Percentiles rank a stretch among this genome's conserved stretches.
These are phyloP conservation scores for Aphanomyces stellatus DNA, from an alignment of 352 stramenopile species.

Conservation along the genomic window DNA sequence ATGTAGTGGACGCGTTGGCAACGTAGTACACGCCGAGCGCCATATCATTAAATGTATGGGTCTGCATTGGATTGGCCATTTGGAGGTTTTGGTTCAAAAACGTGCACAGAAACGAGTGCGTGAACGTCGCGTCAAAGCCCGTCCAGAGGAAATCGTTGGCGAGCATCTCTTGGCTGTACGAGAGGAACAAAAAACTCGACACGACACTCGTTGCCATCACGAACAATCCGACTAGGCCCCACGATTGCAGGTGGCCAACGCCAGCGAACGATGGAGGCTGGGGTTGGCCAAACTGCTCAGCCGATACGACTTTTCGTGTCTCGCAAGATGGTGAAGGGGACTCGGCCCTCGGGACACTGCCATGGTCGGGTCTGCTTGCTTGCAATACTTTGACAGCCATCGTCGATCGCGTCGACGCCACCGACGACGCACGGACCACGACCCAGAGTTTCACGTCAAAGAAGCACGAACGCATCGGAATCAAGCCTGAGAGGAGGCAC, in stretches of 20 bases:
- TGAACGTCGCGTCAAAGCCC: neutral
- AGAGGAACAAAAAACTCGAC: neutral
- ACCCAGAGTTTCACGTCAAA: no score
- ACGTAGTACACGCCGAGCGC: neutral
- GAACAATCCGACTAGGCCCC: neutral
- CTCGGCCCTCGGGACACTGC: no score
- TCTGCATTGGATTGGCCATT: neutral
- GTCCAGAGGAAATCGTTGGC: conserved; percentile 13
- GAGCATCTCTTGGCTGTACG: neutral
- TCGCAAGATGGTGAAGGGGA: no score
- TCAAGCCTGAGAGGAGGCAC: no score
- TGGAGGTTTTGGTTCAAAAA: conserved; percentile 5
- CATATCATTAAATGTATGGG: neutral
- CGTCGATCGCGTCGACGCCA: no score
- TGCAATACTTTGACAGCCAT: no score
- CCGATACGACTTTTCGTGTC: no score
- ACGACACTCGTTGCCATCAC: neutral
- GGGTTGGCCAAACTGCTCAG: neutral
- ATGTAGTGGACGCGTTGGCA: neutral
- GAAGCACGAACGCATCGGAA: no score
- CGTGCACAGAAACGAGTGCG: conserved; percentile 5
- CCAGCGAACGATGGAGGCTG: neutral
- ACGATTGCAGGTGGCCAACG: neutral
- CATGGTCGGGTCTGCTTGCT: no score
- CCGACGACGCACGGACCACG: no score